These are phyloP conservation scores for Annulohypoxylon bovei DNA, from an alignment of 495 filamentous ascomycete genomes.

Conservation along the genomic window DNA sequence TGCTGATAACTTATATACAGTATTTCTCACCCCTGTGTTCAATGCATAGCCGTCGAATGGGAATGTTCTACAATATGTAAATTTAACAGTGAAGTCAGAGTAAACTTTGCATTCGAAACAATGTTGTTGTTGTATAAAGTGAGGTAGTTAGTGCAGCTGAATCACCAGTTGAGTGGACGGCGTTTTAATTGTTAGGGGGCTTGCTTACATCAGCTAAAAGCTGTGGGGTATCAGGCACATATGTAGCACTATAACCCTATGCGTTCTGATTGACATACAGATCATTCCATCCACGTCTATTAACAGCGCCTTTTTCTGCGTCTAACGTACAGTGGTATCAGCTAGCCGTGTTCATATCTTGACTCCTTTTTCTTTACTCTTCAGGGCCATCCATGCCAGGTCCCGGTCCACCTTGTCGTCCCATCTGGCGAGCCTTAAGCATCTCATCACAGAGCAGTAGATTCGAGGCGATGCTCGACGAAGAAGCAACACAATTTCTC, in stretches of 20 bases:
- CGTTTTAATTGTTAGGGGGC: neutral
- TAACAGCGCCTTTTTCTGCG: conserved; percentile 25
- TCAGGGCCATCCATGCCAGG: conserved; percentile 64
- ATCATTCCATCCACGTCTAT: conserved; percentile 27
- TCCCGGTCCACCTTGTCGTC: conserved; percentile 59
- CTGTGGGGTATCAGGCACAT: neutral
- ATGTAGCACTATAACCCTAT: neutral
- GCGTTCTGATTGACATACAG: neutral
- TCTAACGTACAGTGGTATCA: conserved; percentile 43
- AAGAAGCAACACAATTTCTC: conserved; percentile 91
- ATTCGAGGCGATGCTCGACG: conserved; percentile 94
- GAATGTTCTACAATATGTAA: too few species aligned
- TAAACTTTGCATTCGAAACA: too few species aligned
- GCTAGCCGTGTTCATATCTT: conserved; percentile 12
- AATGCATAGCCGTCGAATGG: too few species aligned
- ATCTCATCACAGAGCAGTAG: conserved; percentile 96
- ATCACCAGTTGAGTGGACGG: too few species aligned
- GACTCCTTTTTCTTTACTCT: conserved; percentile 45
- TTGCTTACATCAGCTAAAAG: neutral
- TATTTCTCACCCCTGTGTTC: neutral
- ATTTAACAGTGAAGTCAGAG: too few species aligned
- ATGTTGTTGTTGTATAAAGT: too few species aligned
- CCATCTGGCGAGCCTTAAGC: conserved; percentile 97
- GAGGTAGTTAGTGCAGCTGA: too few species aligned
- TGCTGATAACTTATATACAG: neutral